A percentile compares a stretch with the other conserved stretches of the same genome.
These are phyloP conservation scores for Nasturtium officinale DNA, from an alignment of 345 rosid genomes.

Conservation along the genomic window DNA sequence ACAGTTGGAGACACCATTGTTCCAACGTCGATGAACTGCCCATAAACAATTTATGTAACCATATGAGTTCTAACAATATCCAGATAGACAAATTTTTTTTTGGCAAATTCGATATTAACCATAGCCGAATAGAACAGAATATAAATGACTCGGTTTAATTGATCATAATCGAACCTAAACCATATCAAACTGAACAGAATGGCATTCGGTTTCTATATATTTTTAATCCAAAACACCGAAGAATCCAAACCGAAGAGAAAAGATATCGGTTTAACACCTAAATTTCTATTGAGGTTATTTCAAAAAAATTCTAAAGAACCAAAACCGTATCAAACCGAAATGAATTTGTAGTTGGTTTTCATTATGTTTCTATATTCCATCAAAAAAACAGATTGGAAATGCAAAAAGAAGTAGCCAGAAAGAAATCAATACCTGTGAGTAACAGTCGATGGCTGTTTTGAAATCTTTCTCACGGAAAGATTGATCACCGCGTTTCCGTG, in stretches of 20 bases:
- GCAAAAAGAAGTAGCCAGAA: slow-evolving; percentile 12
- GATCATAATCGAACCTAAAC: no score
- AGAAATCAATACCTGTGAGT: slow-evolving; percentile 71
- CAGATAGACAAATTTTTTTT: not conserved
- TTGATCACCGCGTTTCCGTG: slow-evolving; percentile 88
- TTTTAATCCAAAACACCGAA: no score
- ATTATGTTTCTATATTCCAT: no score
- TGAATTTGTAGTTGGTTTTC: no score
- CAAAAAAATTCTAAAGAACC: no score
- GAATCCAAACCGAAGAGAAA: no score
- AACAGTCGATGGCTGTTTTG: slow-evolving; percentile 86
- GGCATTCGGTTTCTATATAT: no score
- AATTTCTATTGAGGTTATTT: no score
- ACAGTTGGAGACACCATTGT: slow-evolving; percentile 94
- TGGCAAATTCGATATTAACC: not conserved
- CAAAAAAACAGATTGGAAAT: not conserved
- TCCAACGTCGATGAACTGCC: slow-evolving; percentile 86
- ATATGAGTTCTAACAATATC: slow-evolving; percentile 9
- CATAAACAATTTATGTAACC: slow-evolving; percentile 5
- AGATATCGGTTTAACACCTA: no score
- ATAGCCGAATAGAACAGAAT: not conserved
- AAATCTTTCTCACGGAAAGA: slow-evolving; percentile 97
- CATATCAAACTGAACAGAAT: no score
- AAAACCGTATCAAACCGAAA: no score
- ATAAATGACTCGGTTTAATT: no score